A percentile compares a stretch with the other conserved stretches of the same genome.
These are phyloP conservation scores for Leccinellum luteum DNA, from an alignment of 768 basidiomycete genomes.

Conservation along the genomic window DNA sequence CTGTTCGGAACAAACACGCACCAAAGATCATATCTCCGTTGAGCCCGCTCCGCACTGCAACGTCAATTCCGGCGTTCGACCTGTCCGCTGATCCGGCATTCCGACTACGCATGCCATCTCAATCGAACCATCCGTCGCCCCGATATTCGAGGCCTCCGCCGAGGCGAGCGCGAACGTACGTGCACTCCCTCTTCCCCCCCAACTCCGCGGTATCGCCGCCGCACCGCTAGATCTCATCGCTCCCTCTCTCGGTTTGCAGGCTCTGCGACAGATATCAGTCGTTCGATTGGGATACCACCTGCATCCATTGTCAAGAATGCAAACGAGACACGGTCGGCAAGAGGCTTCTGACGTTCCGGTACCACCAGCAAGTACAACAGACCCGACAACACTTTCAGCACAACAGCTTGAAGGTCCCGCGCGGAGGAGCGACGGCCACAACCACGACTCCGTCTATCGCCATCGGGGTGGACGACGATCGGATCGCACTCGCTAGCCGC, in stretches of 20 bases:
- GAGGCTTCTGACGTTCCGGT: constrained; percentile 20
- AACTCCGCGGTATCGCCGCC: not conserved
- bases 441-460: not conserved
- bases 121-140: constrained; percentile 16
- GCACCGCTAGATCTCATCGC: constrained; percentile 5
- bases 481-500: constrained; percentile 4
- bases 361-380: constrained; percentile 12
- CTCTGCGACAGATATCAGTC: constrained; percentile 26
- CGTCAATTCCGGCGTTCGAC: not conserved
- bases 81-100: constrained; percentile 20
- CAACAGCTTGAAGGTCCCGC: not conserved
- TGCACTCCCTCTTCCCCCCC: not conserved
- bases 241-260: constrained; percentile 9
- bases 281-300: constrained; percentile 16
- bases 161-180: constrained; percentile 29
- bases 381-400: constrained; percentile 2
- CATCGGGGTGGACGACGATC: constrained; percentile 3
- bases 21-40: constrained; percentile 31
- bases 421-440: not conserved
- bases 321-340: constrained; percentile 29
- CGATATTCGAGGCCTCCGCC: constrained; percentile 17
- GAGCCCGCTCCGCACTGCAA: constrained; percentile 28
- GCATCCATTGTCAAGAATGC: constrained; percentile 29
- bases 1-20: constrained; percentile 23
- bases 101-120: constrained; percentile 22